Conservation (phyloP, 306 rosid species). For the Trifolium dubium region DNA sequence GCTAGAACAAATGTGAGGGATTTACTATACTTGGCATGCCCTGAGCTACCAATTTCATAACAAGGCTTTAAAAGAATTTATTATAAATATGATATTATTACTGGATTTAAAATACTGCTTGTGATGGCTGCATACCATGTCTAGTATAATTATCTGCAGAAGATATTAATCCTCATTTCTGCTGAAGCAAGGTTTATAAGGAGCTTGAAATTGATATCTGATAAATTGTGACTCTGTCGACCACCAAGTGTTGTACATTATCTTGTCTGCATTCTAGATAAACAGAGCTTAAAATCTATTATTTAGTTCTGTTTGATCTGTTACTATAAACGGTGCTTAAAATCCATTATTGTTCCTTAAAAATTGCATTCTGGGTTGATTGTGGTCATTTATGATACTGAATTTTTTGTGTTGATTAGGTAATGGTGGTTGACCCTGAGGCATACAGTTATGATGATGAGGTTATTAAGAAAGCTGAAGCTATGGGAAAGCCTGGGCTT, state of each 20-base stretch:
- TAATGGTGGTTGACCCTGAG: constrained; percentile 75
- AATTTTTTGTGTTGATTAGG: constrained; percentile 46
- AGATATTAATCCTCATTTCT: constrained; percentile 13
- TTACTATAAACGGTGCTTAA: too few relatives aligned
- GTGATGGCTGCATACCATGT: constrained; percentile 20
- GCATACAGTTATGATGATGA: constrained; percentile 92
- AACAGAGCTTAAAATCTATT: too few relatives aligned
- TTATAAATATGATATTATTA: not conserved
- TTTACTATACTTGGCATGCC: not conserved
- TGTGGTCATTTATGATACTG: not conserved
- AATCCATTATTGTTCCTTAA: not conserved
- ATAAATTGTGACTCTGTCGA: not conserved
- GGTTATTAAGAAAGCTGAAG: constrained; percentile 91
- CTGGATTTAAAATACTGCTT: not conserved
- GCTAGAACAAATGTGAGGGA: constrained; percentile 13
- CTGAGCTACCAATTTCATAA: not conserved
- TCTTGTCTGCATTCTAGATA: too few relatives aligned
- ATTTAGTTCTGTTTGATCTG: too few relatives aligned
- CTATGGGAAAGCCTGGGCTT: constrained; percentile 96
- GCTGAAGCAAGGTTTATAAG: constrained; percentile 10
- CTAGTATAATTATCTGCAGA: constrained; percentile 10
- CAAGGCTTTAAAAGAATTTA: constrained; percentile 16
- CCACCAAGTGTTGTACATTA: constrained; percentile 3
- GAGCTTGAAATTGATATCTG: constrained; percentile 17
- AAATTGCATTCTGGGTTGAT: constrained; percentile 4